phyloP scores from a whole-genome alignment of 2,329 filamentous ascomycete genomes.

The Penicillium crustosum region DNA sequence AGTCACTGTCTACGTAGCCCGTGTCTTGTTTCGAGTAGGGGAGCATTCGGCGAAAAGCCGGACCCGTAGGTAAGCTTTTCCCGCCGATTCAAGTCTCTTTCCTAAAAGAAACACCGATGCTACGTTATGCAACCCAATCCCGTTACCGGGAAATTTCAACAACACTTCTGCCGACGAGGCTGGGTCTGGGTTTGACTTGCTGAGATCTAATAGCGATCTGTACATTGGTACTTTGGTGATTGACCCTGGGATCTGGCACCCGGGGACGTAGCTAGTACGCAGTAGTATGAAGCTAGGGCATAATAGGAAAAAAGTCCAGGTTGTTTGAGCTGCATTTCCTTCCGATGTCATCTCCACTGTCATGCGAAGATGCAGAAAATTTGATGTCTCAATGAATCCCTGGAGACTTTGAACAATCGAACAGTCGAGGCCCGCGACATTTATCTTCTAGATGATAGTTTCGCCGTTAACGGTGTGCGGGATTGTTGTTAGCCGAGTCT shows the following conservation, averaged over 20 bases:
- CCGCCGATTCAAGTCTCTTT: conserved; percentile 16
- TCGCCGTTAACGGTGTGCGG: background rate
- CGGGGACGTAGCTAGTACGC: background rate
- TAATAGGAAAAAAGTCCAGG: background rate
- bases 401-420: background rate
- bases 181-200: conserved; percentile 3
- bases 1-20: background rate
- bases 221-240: conserved; percentile 6
- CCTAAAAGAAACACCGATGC: conserved; percentile 22
- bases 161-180: conserved; percentile 4
- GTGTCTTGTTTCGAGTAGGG: background rate
- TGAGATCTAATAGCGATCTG: conserved; percentile 23
- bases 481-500: background rate
- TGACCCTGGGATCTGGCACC: conserved; percentile 5
- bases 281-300: background rate
- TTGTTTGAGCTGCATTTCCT: conserved; percentile 2
- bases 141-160: conserved; percentile 19
- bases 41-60: conserved; percentile 4
- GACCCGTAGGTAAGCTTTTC: conserved; percentile 15
- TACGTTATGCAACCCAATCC: conserved; percentile 28
- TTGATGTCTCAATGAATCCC: conserved; percentile 1
- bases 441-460: background rate
- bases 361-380: conserved; percentile 8
- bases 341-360: conserved; percentile 7
- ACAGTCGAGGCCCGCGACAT: conserved; percentile 7